Evolutionary conservation across 1,284 basidiomycete genomes (phyloP), one percentile per base, ranked within the genome.

Genomic region (Ceratorhiza oryzae-sativae): DNA sequence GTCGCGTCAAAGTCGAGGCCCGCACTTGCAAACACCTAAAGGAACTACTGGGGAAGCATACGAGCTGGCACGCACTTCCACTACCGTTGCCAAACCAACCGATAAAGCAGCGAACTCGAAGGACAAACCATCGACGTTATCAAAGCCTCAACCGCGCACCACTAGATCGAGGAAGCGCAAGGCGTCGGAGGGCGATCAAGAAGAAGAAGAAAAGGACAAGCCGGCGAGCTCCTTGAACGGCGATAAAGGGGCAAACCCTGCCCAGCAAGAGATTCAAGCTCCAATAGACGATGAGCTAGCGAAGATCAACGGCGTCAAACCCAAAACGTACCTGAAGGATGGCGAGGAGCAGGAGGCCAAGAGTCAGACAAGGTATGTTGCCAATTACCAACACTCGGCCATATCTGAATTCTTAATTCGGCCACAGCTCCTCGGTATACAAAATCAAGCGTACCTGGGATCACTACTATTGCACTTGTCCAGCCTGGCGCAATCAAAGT

Each of bases 401-500:
- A 27, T 5, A 41, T 20, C 2, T 15, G 13, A 13, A 48, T 20
- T 27, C 59, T 68, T 23, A 15, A 2, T 32, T 34, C 45, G 27
- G 6, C 30, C 13, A 2, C 20, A 86, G 84, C 75, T 80, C 81
- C 53, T 81, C 83, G 6, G 80, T 81, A 1, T 86, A 87, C 77
- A 86, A 85, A 76, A 78, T 84, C 65, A 86, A 86, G 75, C 79
- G 86, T 39, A 86, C 84, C 18, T 80, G 79, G 73, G 84, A 85
- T 75, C 86, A 87, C 78, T 90, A 86, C 75, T 85, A 85, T 13
- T 81, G 80, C 73, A 75, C 73, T 5, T 81, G 80, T 58, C 76
- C 77, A 0, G 77, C 77, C 0, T 80, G 79, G 87, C 81, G 82
- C 59, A 85, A 86, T 75, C 84, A 84, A 62, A 79, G 80, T 27